phyloP scores from a whole-genome alignment of 83 land plant genomes.

The Diphasiastrum complanatum region DNA sequence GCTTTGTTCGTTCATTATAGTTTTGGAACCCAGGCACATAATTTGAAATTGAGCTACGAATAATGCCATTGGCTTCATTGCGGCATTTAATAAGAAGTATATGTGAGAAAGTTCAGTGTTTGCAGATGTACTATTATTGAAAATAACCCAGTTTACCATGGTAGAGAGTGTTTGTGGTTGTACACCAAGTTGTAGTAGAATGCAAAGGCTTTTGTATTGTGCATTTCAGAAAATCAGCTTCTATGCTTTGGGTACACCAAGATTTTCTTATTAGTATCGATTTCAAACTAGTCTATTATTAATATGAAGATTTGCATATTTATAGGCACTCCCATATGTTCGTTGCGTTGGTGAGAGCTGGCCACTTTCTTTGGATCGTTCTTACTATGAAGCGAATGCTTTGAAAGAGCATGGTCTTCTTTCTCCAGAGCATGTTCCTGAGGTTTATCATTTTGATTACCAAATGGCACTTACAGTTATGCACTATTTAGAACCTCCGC shows the following conservation, averaged over 20 bases:
- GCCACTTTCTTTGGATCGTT: constrained; percentile 52
- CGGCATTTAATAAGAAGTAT: too few species aligned
- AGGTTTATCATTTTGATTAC: not conserved
- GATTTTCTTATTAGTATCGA: too few species aligned
- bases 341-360: constrained; percentile 89
- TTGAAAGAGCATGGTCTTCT: not conserved
- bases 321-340: constrained; percentile 75
- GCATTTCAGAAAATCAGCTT: too few species aligned
- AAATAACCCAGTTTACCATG: too few species aligned
- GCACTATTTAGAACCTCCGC: constrained; percentile 68
- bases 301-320: not conserved
- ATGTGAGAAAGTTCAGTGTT: too few species aligned
- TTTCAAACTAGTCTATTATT: not conserved
- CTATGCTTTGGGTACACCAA: too few species aligned
- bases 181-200: not conserved
- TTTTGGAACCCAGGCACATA: too few species aligned
- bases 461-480: not conserved
- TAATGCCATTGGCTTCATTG: too few species aligned
- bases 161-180: not conserved
- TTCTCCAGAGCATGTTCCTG: constrained; percentile 1
- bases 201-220: not conserved
- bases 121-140: too few species aligned
- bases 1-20: too few species aligned
- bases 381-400: not conserved
- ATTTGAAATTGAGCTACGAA: too few species aligned